Evolutionary conservation across 1,139 yeast genomes (phyloP).

Genomic region (Groenewaldozyma auringiensis): DNA sequence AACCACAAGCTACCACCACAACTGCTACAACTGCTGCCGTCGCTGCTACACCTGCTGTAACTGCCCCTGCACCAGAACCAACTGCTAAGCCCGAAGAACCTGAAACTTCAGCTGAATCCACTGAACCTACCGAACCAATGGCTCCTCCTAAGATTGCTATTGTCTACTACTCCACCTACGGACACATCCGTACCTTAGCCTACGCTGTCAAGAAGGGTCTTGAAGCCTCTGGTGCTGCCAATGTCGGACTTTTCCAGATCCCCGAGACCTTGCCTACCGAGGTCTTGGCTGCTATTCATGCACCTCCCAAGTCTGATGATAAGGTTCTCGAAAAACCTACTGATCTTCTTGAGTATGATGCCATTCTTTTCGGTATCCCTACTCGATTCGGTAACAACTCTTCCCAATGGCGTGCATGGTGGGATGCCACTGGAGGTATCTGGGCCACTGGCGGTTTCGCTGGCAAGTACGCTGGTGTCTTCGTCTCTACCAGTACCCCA

Average conservation of each 20-base stretch:
- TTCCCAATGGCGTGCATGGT: conserved; percentile 73
- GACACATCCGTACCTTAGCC: conserved; percentile 66
- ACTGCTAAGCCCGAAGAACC: not conserved
- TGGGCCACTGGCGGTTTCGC: conserved; percentile 72
- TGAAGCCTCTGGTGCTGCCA: conserved; percentile 59
- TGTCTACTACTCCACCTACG: conserved; percentile 74
- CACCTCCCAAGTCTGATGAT: conserved; percentile 59
- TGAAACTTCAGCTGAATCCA: not conserved
- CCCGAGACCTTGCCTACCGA: conserved; percentile 69
- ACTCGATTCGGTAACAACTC: conserved; percentile 79
- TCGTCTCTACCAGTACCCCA: conserved; percentile 71
- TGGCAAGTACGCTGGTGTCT: conserved; percentile 72
- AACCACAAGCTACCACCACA: too few relatives aligned
- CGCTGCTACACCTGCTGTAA: not conserved
- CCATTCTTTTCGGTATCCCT: conserved; percentile 72
- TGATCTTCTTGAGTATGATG: conserved; percentile 60
- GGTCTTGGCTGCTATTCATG: conserved; percentile 52
- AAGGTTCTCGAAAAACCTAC: conserved; percentile 56
- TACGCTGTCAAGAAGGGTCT: conserved; percentile 64
- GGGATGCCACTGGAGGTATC: conserved; percentile 75
- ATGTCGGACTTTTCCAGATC: conserved; percentile 47
- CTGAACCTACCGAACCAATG: conserved; percentile 8
- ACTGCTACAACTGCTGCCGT: not conserved
- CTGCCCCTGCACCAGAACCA: not conserved
- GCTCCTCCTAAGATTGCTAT: conserved; percentile 49